phyloP scores from a whole-genome alignment of 352 stramenopile genomes.

The Globisporangium cederbergense region DNA sequence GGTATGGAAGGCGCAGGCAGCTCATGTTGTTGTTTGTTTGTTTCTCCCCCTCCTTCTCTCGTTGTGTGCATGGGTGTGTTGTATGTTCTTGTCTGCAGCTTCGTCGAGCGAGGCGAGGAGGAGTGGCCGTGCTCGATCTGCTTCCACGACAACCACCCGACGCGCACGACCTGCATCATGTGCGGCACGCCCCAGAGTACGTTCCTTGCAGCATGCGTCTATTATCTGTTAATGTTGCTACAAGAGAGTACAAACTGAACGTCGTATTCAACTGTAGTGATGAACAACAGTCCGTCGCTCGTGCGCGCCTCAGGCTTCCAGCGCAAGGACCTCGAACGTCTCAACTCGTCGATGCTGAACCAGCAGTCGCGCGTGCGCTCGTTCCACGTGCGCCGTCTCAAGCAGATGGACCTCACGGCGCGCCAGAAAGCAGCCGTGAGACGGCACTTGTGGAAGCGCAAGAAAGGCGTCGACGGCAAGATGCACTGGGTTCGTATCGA shows the following conservation, averaged over 20 bases:
- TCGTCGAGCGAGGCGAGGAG: constrained; percentile 73
- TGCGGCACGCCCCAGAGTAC: constrained; percentile 57
- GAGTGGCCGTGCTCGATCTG: constrained; percentile 87
- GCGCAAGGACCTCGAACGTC: constrained; percentile 54
- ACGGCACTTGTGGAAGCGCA: constrained; percentile 72
- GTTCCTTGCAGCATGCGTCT: not conserved
- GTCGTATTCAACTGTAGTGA: constrained; percentile 14
- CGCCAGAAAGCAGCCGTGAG: constrained; percentile 77
- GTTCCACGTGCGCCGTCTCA: constrained; percentile 81
- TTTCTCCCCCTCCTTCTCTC: not conserved
- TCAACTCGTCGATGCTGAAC: constrained; percentile 72
- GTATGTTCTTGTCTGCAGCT: constrained; percentile 22
- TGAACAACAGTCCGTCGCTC: constrained; percentile 56
- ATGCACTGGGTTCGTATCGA: constrained; percentile 85
- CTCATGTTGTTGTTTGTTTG: not conserved
- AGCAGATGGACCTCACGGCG: constrained; percentile 83
- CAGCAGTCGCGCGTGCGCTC: constrained; percentile 78
- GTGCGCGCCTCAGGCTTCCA: constrained; percentile 67
- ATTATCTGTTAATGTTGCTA: not conserved
- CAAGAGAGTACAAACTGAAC: not conserved
- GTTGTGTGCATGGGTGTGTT: constrained; percentile 2
- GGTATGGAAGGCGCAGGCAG: not conserved
- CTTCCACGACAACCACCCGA: constrained; percentile 86
- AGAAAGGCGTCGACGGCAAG: constrained; percentile 62
- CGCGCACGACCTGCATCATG: constrained; percentile 79